These are phyloP conservation scores for Cyberlindnera maclurae DNA, from an alignment of 805 yeast species.

Conservation along the genomic window DNA sequence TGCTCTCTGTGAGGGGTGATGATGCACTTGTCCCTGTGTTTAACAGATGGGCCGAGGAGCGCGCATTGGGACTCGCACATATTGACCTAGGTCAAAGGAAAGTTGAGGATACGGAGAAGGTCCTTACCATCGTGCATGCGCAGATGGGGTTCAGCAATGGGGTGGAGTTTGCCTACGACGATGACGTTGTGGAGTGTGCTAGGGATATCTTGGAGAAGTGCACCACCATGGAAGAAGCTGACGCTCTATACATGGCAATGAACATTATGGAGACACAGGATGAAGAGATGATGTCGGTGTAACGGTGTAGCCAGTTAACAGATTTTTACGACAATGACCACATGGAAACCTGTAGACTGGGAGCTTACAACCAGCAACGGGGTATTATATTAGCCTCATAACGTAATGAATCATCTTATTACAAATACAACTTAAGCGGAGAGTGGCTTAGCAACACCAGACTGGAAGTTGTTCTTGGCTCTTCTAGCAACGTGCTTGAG, in stretches of 20 bases:
- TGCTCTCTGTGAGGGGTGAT: constrained; percentile 30
- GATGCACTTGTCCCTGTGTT: constrained; percentile 26
- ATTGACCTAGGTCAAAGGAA: neutral
- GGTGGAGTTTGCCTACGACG: constrained; percentile 53
- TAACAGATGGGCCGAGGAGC: constrained; percentile 37
- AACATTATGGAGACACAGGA: constrained; percentile 4
- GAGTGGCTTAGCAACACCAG: constrained; percentile 68
- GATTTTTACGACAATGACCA: too few relatives aligned
- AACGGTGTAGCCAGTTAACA: too few relatives aligned
- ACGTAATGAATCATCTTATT: constrained; percentile 12
- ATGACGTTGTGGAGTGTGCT: constrained; percentile 59
- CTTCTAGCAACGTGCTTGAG: constrained; percentile 95
- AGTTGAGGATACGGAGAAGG: constrained; percentile 17
- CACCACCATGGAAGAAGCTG: constrained; percentile 74
- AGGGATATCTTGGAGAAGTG: constrained; percentile 62
- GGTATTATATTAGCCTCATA: neutral
- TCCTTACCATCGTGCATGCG: constrained; percentile 24
- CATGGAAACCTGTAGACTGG: too few relatives aligned
- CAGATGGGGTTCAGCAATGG: constrained; percentile 49
- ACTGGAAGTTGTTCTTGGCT: constrained; percentile 98
- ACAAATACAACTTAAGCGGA: constrained; percentile 39
- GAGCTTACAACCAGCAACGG: too few relatives aligned
- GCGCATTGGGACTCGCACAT: constrained; percentile 34
- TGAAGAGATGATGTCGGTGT: neutral
- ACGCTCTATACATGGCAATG: constrained; percentile 63